Conservation (phyloP, 2,329 filamentous ascomycete genomes). For the Paecilomyces formosus region DNA sequence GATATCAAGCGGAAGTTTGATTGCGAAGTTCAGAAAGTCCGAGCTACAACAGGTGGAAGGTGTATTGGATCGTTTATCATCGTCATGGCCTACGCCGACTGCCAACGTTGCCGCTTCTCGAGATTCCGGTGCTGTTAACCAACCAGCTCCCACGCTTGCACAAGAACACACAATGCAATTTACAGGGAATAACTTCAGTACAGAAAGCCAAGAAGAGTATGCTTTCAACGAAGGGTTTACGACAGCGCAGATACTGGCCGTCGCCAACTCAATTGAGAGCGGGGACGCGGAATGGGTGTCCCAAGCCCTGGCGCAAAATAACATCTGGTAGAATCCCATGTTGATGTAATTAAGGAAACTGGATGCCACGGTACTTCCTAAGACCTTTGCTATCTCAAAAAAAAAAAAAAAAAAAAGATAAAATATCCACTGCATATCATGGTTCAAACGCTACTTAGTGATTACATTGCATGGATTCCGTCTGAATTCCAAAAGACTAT, state of each 20-base stretch:
- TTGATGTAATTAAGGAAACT: neutral
- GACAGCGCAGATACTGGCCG: constrained; percentile 40
- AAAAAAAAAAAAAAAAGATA: no score
- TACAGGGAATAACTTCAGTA: neutral
- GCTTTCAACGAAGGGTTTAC: constrained; percentile 32
- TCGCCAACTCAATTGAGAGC: constrained; percentile 42
- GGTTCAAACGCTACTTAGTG: no score
- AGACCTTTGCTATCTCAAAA: no score
- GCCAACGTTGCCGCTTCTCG: neutral
- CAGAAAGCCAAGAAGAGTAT: constrained; percentile 20
- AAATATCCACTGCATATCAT: no score
- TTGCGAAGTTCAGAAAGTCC: constrained; percentile 37
- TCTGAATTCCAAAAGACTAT: no score
- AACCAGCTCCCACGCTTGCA: neutral
- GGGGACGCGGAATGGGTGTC: constrained; percentile 42
- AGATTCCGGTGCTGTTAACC: neutral
- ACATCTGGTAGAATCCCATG: constrained; percentile 27
- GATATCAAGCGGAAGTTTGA: constrained; percentile 38
- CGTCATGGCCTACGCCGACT: neutral
- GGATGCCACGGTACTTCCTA: no score
- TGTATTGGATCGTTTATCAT: neutral
- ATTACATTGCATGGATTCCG: no score
- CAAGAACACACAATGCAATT: neutral
- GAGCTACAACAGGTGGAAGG: constrained; percentile 27
- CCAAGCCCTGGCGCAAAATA: constrained; percentile 39